Evolutionary conservation across 768 basidiomycete genomes (phyloP).

Genomic region (Leucosporidium scottii): DNA sequence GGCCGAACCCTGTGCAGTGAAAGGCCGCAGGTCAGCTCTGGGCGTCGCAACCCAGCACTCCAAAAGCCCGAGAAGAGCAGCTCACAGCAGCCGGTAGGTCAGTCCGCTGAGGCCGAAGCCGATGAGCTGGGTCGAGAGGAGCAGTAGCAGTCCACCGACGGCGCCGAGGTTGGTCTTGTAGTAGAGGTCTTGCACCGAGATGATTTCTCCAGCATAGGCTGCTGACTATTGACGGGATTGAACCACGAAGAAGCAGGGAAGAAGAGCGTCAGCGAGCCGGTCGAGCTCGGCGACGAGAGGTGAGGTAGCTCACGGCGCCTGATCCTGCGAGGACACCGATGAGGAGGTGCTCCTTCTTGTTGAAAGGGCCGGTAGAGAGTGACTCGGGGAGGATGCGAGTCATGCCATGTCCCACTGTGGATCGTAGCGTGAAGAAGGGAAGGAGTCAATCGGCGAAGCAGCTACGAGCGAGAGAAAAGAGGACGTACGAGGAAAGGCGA

Average conservation of each 20-base stretch:
- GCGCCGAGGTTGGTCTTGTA: constrained; percentile 37
- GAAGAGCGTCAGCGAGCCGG: neutral
- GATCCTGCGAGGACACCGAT: constrained; percentile 1
- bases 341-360: constrained; percentile 38
- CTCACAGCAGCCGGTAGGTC: constrained; percentile 29
- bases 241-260: neutral
- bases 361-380: constrained; percentile 38
- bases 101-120: constrained; percentile 39
- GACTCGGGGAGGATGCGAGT: constrained; percentile 32
- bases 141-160: constrained; percentile 32
- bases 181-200: constrained; percentile 39
- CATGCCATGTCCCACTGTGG: constrained; percentile 30
- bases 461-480: no score
- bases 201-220: constrained; percentile 40
- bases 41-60: no score
- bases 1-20: constrained; percentile 27
- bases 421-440: neutral
- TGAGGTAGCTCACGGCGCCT: no score
- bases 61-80: no score
- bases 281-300: neutral
- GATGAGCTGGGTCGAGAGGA: constrained; percentile 40
- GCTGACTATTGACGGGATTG: constrained; percentile 2
- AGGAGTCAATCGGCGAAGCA: neutral
- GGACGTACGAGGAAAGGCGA: constrained; percentile 28
- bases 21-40: neutral